A percentile compares a stretch with the other conserved stretches of the same genome.
These are phyloP conservation scores for Paramyrothecium roridum DNA, from an alignment of 2,329 filamentous ascomycete species.

Conservation along the genomic window DNA sequence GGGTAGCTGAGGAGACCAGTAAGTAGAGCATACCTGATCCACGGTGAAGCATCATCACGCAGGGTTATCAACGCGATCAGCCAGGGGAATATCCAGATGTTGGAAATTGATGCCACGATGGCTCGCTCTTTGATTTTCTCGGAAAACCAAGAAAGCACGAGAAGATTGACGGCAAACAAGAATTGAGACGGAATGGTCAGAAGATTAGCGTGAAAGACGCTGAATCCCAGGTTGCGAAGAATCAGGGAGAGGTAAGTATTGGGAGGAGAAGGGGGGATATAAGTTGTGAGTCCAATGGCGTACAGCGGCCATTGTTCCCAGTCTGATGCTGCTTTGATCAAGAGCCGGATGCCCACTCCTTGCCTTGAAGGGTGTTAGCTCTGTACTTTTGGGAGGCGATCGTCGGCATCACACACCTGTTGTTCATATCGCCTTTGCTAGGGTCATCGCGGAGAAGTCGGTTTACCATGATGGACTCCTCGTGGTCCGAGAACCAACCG, in stretches of 20 bases:
- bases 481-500: slow-evolving; percentile 21
- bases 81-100: slow-evolving; percentile 49
- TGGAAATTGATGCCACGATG: slow-evolving; percentile 40
- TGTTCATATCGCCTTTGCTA: slow-evolving; percentile 60
- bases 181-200: slow-evolving; percentile 42
- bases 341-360: slow-evolving; percentile 22
- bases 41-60: slow-evolving; percentile 30
- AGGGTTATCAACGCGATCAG: slow-evolving; percentile 40
- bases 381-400: not conserved
- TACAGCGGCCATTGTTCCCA: slow-evolving; percentile 55
- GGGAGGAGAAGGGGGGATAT: slow-evolving; percentile 39
- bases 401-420: slow-evolving; percentile 36
- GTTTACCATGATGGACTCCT: slow-evolving; percentile 54
- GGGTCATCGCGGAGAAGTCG: slow-evolving; percentile 58
- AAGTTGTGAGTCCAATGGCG: slow-evolving; percentile 45
- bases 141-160: slow-evolving; percentile 43
- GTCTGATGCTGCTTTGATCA: slow-evolving; percentile 52
- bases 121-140: slow-evolving; percentile 40
- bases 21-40: slow-evolving; percentile 37
- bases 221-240: slow-evolving; percentile 38
- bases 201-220: slow-evolving; percentile 42
- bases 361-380: slow-evolving; percentile 32
- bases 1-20: slow-evolving; percentile 41
- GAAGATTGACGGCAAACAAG: slow-evolving; percentile 41
- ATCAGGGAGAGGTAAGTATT: slow-evolving; percentile 43